Conservation (phyloP, 2,329 filamentous ascomycete species). For the Alternaria infectoria region DNA sequence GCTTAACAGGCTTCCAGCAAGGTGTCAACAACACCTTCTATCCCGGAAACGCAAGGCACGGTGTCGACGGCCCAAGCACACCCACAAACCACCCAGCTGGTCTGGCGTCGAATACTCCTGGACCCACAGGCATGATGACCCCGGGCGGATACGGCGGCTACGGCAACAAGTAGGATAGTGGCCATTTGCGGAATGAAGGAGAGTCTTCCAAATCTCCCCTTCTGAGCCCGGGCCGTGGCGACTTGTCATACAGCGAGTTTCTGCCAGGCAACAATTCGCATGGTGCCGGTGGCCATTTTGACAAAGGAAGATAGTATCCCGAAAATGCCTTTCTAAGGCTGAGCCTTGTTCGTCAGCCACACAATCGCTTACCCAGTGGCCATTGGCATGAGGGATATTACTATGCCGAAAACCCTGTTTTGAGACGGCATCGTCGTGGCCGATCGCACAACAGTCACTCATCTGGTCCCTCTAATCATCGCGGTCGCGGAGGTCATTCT, state of each 20-base stretch:
- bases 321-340: not conserved
- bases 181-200: not conserved
- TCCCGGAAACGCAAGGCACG: conserved; percentile 47
- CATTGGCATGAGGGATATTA: not conserved
- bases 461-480: not conserved
- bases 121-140: conserved; percentile 71
- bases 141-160: conserved; percentile 56
- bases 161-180: conserved; percentile 38
- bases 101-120: conserved; percentile 56
- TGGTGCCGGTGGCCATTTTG: not conserved
- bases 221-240: not conserved
- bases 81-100: conserved; percentile 64
- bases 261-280: not conserved
- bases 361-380: not conserved
- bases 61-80: conserved; percentile 68
- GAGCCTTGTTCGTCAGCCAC: not conserved
- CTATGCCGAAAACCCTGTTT: not conserved
- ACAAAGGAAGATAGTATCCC: not conserved
- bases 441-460: not conserved
- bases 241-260: not conserved
- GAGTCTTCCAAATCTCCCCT: not conserved
- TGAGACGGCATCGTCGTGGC: not conserved
- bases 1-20: conserved; percentile 34
- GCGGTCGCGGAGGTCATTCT: not conserved
- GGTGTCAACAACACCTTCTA: conserved; percentile 51